Conservation (phyloP, 805 yeast genomes). For the Pichia eremophila region DNA sequence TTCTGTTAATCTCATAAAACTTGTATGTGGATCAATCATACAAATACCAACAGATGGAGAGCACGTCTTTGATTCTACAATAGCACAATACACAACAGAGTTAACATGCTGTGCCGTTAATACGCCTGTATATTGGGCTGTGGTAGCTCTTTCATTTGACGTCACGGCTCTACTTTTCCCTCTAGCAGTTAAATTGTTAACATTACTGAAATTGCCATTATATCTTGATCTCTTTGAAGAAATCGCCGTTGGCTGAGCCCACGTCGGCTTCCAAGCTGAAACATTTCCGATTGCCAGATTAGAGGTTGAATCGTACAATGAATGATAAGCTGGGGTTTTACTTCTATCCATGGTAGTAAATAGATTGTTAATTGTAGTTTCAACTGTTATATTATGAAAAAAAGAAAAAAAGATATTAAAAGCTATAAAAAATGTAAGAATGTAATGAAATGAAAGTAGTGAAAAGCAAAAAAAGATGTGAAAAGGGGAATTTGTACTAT, state of each 20-base stretch:
- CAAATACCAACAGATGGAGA: constrained; percentile 31
- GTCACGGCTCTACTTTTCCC: not conserved
- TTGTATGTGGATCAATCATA: constrained; percentile 29
- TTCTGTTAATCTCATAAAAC: constrained; percentile 29
- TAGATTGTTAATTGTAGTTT: too few relatives aligned
- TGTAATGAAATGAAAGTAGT: too few relatives aligned
- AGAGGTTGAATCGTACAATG: constrained; percentile 1
- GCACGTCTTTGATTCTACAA: constrained; percentile 16
- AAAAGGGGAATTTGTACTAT: not conserved
- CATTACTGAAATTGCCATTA: not conserved
- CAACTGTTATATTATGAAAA: too few relatives aligned
- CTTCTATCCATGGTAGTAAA: not conserved
- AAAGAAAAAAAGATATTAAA: not conserved
- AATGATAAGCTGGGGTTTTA: constrained; percentile 1
- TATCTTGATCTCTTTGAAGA: not conserved
- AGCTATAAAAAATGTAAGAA: too few relatives aligned
- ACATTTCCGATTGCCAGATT: not conserved
- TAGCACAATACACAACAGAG: constrained; percentile 5
- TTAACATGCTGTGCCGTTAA: not conserved
- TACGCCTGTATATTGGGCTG: not conserved
- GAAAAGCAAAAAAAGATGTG: too few relatives aligned
- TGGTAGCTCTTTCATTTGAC: not conserved
- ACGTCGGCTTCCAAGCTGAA: constrained; percentile 2
- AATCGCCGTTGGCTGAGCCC: not conserved
- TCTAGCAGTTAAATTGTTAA: not conserved